Evolutionary conservation across 208 protist genomes (phyloP), one percentile per base, ranked within the genome.

Genomic region (Polymyxa betae): DNA sequence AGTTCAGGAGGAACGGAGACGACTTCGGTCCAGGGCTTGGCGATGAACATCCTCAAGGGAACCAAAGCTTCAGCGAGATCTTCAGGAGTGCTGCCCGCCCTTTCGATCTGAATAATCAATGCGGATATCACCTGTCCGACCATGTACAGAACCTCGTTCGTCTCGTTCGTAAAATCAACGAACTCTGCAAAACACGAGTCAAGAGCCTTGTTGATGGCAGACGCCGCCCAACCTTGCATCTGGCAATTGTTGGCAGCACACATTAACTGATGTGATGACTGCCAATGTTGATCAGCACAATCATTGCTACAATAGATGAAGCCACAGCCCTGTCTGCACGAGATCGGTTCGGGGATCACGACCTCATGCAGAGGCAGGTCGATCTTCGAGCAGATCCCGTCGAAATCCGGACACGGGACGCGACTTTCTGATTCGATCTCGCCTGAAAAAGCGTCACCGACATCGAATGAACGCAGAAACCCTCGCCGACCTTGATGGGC

Each of bases 141-240:
- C n/a, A 82, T 82, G 72, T 82, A 82, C 16, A 82, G n/a, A 35
- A 43, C 72, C 72, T 82, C 72, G n/a, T 82, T 82, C 16, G 72
- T 82, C 16, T 82, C 72, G 72, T 82, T 82, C 12, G 72, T 82
- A n/a, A 82, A 82, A 35, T 82, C 72, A n/a, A 82, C n/a, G 72
- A 82, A 82, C 72, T 82, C 72, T 82, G 40, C n/a, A 82, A 43
- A 82, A 40, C 5, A 82, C 12, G 16, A 45, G 72, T n/a, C n/a
- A 35, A 43, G 40, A 82, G 35, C 72, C 5, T 82, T 82, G 49
- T 29, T 60, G 24, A 29, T 60, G 49, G 12, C 12, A 24, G 72
- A 20, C 72, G 16, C 16, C n/a, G 16, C 5, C n/a, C 35, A 20
- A 82, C 72, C 72, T 43, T 82, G n/a, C 72, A 82, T 82, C 12